These are phyloP conservation scores for Lantana camara DNA, from an alignment of 257 asterid species.

Conservation along the genomic window DNA sequence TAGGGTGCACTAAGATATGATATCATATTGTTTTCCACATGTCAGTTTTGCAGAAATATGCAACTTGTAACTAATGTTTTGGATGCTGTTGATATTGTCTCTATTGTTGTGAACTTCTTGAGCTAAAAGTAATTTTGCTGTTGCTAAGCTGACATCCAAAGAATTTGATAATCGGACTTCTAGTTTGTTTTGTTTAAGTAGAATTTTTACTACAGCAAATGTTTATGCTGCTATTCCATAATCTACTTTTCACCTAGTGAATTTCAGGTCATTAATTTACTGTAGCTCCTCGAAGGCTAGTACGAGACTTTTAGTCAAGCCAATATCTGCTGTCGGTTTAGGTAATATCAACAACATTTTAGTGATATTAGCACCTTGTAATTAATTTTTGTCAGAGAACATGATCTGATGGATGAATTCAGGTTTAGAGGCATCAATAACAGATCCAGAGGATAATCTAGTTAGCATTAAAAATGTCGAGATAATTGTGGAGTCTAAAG, in stretches of 20 bases:
- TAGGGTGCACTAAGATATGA: too few species aligned
- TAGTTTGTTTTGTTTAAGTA: background rate
- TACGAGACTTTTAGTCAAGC: constrained; percentile 32
- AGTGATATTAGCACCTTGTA: constrained; percentile 12
- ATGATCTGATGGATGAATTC: constrained; percentile 24
- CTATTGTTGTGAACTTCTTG: background rate
- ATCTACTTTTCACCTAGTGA: constrained; percentile 25
- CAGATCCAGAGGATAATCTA: constrained; percentile 40
- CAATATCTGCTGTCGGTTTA: constrained; percentile 52
- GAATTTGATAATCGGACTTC: background rate
- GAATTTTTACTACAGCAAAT: constrained; percentile 12
- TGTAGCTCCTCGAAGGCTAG: constrained; percentile 34
- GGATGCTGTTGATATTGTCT: background rate
- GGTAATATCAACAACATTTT: constrained; percentile 34
- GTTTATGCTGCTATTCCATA: constrained; percentile 20
- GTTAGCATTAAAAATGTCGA: constrained; percentile 47
- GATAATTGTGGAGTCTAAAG: constrained; percentile 59
- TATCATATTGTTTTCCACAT: too few species aligned
- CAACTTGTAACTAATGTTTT: too few species aligned
- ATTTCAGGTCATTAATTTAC: constrained; percentile 38
- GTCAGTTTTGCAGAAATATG: too few species aligned
- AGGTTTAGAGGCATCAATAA: constrained; percentile 61
- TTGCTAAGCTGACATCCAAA: constrained; percentile 6
- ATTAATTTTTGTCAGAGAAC: constrained; percentile 1
- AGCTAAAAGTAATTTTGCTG: too few species aligned